Conservation (phyloP, 495 filamentous ascomycete genomes). For the Aspergillus diversus region DNA sequence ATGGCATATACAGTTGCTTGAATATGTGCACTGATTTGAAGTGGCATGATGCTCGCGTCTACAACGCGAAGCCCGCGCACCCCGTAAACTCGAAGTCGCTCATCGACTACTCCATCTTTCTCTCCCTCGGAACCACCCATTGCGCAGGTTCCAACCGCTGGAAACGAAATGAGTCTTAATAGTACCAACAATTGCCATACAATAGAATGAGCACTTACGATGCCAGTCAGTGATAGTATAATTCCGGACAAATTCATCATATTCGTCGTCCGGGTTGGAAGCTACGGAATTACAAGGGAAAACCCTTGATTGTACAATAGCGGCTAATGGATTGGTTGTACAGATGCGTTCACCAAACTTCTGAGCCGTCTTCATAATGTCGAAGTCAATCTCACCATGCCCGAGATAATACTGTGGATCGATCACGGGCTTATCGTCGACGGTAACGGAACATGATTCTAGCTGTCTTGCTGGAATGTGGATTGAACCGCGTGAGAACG, state of each 20-base stretch:
- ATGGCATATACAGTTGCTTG: conserved; percentile 59
- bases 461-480: conserved; percentile 38
- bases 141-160: conserved; percentile 52
- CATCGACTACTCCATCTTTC: conserved; percentile 52
- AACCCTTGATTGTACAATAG: conserved; percentile 42
- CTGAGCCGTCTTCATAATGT: conserved; percentile 42
- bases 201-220: conserved; percentile 19
- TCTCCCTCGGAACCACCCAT: conserved; percentile 46
- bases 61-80: conserved; percentile 54
- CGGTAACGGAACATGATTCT: conserved; percentile 11
- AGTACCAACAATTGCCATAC: background rate
- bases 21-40: conserved; percentile 54
- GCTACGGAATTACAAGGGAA: conserved; percentile 34
- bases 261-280: conserved; percentile 26
- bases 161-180: background rate
- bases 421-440: conserved; percentile 42
- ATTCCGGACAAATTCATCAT: conserved; percentile 41
- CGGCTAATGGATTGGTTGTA: conserved; percentile 40
- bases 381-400: conserved; percentile 42
- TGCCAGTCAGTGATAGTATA: conserved; percentile 49
- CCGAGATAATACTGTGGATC: conserved; percentile 50
- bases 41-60: conserved; percentile 58
- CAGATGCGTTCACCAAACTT: conserved; percentile 49
- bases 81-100: conserved; percentile 50
- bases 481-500: conserved; percentile 52